Evolutionary conservation across 2,329 filamentous ascomycete genomes (phyloP), one percentile per base, ranked within the genome.

Genomic region (Gaeumannomyces sp.): DNA sequence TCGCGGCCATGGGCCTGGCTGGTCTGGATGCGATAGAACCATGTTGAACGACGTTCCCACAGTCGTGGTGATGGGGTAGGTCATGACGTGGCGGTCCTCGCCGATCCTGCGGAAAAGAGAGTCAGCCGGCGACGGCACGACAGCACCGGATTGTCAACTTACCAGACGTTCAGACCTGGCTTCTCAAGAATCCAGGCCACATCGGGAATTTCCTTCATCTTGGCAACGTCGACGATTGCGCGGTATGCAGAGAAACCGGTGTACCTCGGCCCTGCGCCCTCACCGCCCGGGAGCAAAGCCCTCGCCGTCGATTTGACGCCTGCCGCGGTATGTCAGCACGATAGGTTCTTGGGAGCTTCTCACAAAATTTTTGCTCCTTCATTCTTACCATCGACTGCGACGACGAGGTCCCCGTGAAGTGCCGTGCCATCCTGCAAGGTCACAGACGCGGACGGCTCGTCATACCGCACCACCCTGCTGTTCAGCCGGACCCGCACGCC

Each of bases 21-120:
- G 61, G 66, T 81, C 79, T 11, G 71, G 71, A 66, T 81, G 78
- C 7, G 77, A 79, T 0, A 81, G 69, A 0, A 81, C 79, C 76
- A 81, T 77, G 66, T 81, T 81, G 70, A 80, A 81, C 0, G 76
- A 72, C 59, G 76, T 73, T 2, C 78, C 77, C 1, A 70, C 71
- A 1, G 77, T n/a, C n/a, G n/a, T n/a, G 11, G 35, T 73, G 13
- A 82, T 82, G 5, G 72, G 72, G 66, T 80, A 80, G 0, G 78
- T 76, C 77, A 82, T 81, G 16, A 79, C 77, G 65, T 81, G 79
- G 1, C 77, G 68, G 25, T 75, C 69, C 28, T 77, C 71, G 5
- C 78, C 78, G 50, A 80, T 75, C 77, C 76, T 78, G 45, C 10
- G 29, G 3, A 35, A 7, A 13, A 31, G 65, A 25, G 4, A 61